These are phyloP conservation scores for Eutrema yunnanense DNA, from an alignment of 345 rosid species.

Conservation along the genomic window DNA sequence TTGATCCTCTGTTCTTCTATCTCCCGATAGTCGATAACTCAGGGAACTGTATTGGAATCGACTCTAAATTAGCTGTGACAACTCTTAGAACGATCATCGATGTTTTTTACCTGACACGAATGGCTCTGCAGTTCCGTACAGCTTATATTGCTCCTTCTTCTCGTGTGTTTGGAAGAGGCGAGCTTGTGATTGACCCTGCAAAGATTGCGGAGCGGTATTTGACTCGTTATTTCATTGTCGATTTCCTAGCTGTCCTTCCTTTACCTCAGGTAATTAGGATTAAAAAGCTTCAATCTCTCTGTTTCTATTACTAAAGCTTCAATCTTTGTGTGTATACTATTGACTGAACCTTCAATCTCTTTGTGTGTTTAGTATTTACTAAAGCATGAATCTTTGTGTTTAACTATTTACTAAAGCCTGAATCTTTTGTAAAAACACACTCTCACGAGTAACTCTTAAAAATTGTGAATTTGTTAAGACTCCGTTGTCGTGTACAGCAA, in stretches of 20 bases:
- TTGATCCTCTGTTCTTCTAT: slow-evolving; percentile 79
- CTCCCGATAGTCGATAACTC: slow-evolving; percentile 59
- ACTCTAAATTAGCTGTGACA: slow-evolving; percentile 49
- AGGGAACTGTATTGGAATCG: slow-evolving; percentile 53
- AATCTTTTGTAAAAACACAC: no score
- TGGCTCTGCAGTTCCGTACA: slow-evolving; percentile 76
- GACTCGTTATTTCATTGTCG: slow-evolving; percentile 61
- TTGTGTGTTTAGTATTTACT: neutral
- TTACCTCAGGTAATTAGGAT: slow-evolving; percentile 54
- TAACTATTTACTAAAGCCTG: neutral
- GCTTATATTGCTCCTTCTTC: slow-evolving; percentile 88
- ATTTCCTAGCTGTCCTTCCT: slow-evolving; percentile 71
- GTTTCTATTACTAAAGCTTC: neutral
- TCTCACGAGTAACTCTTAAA: no score
- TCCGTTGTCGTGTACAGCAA: neutral
- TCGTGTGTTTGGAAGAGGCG: slow-evolving; percentile 85
- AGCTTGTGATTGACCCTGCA: slow-evolving; percentile 77
- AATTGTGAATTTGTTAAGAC: neutral
- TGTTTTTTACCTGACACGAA: slow-evolving; percentile 55
- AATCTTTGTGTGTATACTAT: neutral
- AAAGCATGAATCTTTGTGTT: no score
- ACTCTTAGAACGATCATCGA: slow-evolving; percentile 56
- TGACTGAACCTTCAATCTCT: no score
- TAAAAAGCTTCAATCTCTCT: no score
- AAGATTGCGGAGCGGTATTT: slow-evolving; percentile 64